Evolutionary conservation across 2,329 filamentous ascomycete genomes (phyloP).

Genomic region (Chrysoporthe cubensis): DNA sequence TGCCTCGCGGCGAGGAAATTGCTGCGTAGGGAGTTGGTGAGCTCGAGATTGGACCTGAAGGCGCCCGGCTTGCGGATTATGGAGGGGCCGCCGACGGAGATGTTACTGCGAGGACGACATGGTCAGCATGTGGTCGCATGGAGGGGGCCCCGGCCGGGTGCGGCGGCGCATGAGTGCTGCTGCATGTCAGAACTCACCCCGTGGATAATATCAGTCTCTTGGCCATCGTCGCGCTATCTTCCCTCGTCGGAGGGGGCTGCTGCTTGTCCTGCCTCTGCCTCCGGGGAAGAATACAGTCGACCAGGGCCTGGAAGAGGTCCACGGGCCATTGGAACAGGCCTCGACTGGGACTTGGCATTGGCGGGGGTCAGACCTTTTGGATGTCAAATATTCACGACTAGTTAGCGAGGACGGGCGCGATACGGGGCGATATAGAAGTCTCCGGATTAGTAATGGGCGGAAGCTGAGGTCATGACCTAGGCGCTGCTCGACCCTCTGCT

Average conservation of each 20-base stretch:
- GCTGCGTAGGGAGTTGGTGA: slow-evolving; percentile 83
- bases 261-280: slow-evolving; percentile 19
- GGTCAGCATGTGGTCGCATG: neutral
- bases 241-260: neutral
- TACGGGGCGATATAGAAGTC: neutral
- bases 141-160: slow-evolving; percentile 17
- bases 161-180: neutral
- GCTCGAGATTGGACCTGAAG: slow-evolving; percentile 88
- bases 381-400: slow-evolving; percentile 9
- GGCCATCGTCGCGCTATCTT: slow-evolving; percentile 21
- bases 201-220: slow-evolving; percentile 29
- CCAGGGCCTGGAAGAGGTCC: slow-evolving; percentile 21
- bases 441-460: slow-evolving; percentile 16
- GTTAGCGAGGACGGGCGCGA: neutral
- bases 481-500: neutral
- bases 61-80: slow-evolving; percentile 79
- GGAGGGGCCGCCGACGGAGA: slow-evolving; percentile 81
- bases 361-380: slow-evolving; percentile 13
- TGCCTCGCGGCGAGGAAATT: slow-evolving; percentile 79
- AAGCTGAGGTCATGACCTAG: neutral
- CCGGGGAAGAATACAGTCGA: slow-evolving; percentile 20
- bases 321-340: slow-evolving; percentile 22
- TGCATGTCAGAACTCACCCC: slow-evolving; percentile 16
- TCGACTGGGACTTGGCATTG: slow-evolving; percentile 18
- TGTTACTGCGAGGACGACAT: slow-evolving; percentile 60